A percentile compares a stretch with the other conserved stretches of the same genome.
phyloP scores from a whole-genome alignment of 768 basidiomycete species.

The Amanita inopinata region DNA sequence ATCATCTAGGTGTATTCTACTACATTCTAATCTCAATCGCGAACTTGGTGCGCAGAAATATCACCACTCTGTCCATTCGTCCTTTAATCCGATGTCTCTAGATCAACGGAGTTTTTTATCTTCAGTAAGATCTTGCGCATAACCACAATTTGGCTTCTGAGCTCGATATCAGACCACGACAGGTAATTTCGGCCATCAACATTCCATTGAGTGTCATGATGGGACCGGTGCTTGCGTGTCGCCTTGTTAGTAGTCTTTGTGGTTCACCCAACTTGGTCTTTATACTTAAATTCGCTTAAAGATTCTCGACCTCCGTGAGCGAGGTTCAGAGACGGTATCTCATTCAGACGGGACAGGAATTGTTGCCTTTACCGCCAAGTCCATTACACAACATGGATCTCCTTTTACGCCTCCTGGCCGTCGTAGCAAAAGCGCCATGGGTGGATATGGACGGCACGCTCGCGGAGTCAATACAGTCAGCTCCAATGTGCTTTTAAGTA shows the following conservation, averaged over 20 bases:
- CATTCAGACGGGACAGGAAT: conserved; percentile 68
- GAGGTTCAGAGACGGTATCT: conserved; percentile 68
- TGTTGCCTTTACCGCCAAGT: conserved; percentile 57
- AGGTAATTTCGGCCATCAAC: conserved; percentile 75
- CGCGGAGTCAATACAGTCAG: conserved; percentile 41
- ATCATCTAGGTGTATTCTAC: conserved; percentile 60
- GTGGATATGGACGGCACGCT: conserved; percentile 25
- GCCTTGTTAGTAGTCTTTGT: conserved; percentile 37
- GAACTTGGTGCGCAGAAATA: conserved; percentile 42
- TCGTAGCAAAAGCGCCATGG: conserved; percentile 29
- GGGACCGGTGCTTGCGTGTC: conserved; percentile 69
- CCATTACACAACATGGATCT: conserved; percentile 43
- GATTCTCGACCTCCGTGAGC: conserved; percentile 78
- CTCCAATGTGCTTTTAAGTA: conserved; percentile 55
- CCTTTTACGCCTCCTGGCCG: conserved; percentile 43
- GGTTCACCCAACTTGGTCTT: neutral
- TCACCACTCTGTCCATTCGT: neutral
- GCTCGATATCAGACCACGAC: conserved; percentile 49
- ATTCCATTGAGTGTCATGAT: conserved; percentile 83
- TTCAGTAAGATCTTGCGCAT: conserved; percentile 44
- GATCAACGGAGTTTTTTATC: conserved; percentile 79
- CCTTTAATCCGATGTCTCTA: conserved; percentile 12
- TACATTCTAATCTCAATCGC: conserved; percentile 82
- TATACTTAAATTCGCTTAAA: conserved; percentile 16
- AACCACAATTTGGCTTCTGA: conserved; percentile 12